Evolutionary conservation across 129 eudicot species (phyloP).

Genomic region (Cynara cardunculus): DNA sequence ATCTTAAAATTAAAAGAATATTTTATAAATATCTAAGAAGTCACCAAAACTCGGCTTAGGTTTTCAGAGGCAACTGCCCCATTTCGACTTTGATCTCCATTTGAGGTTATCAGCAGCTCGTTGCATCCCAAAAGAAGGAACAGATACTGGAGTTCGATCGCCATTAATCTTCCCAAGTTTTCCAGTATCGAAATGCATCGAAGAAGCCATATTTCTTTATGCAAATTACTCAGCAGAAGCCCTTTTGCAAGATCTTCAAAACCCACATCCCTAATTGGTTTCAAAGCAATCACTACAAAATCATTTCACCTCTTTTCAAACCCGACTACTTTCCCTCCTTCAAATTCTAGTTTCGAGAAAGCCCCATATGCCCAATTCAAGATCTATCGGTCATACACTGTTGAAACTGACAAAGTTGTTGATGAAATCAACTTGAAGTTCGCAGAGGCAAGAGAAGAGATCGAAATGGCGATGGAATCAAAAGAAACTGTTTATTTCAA

Average conservation of each 20-base stretch:
- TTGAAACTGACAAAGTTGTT: conserved; percentile 61
- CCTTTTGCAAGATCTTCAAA: conserved; percentile 39
- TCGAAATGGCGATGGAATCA: conserved; percentile 85
- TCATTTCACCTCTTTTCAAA: conserved; percentile 17
- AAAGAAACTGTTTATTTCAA: conserved; percentile 86
- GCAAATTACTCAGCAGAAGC: conserved; percentile 39
- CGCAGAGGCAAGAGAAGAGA: conserved; percentile 96
- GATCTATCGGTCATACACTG: conserved; percentile 32
- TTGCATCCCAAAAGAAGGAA: neutral
- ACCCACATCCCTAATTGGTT: conserved; percentile 33
- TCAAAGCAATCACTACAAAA: conserved; percentile 17
- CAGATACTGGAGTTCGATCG: neutral
- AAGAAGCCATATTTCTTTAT: conserved; percentile 46
- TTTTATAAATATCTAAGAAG: too few relatives aligned
- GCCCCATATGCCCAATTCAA: conserved; percentile 25
- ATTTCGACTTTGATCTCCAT: too few relatives aligned
- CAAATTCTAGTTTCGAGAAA: conserved; percentile 12
- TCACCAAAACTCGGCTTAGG: too few relatives aligned
- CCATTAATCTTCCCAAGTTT: neutral
- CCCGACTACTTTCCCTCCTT: conserved; percentile 1
- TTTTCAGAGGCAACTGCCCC: too few relatives aligned
- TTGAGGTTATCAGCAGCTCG: too few relatives aligned
- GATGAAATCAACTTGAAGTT: conserved; percentile 86
- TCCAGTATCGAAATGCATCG: conserved; percentile 31
- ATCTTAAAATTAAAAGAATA: too few relatives aligned